Evolutionary conservation across 1,139 yeast species (phyloP).

Genomic region (Pichia terricola): DNA sequence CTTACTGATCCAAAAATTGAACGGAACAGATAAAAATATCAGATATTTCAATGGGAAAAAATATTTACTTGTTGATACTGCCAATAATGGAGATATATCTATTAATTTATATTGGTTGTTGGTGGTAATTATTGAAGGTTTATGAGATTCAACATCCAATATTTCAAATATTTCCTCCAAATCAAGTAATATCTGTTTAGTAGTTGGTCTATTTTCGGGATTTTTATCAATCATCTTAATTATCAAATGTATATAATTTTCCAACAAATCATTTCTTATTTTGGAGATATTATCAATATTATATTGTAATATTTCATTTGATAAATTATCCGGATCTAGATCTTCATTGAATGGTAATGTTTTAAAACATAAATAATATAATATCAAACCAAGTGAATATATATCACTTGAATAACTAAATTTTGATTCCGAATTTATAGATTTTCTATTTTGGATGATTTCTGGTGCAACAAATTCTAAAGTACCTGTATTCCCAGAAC

Average conservation of each 20-base stretch:
- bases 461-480: conserved; percentile 85
- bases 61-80: too few relatives aligned
- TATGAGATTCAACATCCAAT: too few relatives aligned
- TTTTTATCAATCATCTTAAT: conserved; percentile 18
- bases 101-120: too few relatives aligned
- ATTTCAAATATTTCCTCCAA: conserved; percentile 16
- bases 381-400: conserved; percentile 73
- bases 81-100: too few relatives aligned
- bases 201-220: conserved; percentile 35
- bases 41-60: too few relatives aligned
- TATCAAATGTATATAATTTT: conserved; percentile 30
- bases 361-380: conserved; percentile 66
- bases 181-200: conserved; percentile 29
- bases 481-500: conserved; percentile 79
- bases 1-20: too few relatives aligned
- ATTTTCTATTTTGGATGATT: conserved; percentile 28
- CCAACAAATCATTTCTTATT: conserved; percentile 22
- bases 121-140: too few relatives aligned
- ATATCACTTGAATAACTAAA: conserved; percentile 68
- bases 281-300: too few relatives aligned
- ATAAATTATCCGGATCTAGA: conserved; percentile 28
- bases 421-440: neutral
- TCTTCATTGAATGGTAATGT: conserved; percentile 44
- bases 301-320: too few relatives aligned
- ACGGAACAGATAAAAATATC: too few relatives aligned